Percentiles rank a stretch among this genome's conserved stretches.
These are phyloP conservation scores for Penicillium daleae DNA, from an alignment of 495 filamentous ascomycete genomes.

Conservation along the genomic window DNA sequence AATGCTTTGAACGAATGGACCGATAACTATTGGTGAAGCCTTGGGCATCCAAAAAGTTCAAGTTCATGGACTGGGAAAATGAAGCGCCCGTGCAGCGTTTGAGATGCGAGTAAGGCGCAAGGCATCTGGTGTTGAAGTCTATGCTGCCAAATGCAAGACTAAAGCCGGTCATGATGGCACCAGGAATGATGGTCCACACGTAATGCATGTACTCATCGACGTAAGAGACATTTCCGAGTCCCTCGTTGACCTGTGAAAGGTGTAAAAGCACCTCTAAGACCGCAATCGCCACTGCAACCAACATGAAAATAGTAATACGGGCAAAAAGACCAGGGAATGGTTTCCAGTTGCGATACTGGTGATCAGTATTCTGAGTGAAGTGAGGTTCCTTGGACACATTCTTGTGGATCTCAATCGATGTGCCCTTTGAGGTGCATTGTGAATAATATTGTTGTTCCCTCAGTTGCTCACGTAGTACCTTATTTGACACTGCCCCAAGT, in stretches of 20 bases:
- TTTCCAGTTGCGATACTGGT: constrained; percentile 12
- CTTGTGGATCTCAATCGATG: not conserved
- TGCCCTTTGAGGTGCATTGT: not conserved
- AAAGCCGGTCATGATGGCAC: constrained; percentile 11
- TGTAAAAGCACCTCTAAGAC: constrained; percentile 15
- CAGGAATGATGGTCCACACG: constrained; percentile 21
- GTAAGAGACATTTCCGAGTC: constrained; percentile 10
- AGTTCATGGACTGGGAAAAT: constrained; percentile 11
- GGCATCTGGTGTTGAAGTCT: constrained; percentile 18
- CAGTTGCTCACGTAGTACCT: not conserved
- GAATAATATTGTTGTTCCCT: not conserved
- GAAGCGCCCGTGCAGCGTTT: not conserved
- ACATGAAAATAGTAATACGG: constrained; percentile 11
- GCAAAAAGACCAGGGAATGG: constrained; percentile 16
- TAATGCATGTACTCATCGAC: constrained; percentile 12
- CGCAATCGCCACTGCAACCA: constrained; percentile 6
- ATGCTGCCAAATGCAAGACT: constrained; percentile 11
- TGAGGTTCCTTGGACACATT: not conserved
- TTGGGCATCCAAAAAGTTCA: constrained; percentile 16
- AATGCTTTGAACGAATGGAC: constrained; percentile 7
- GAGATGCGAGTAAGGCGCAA: constrained; percentile 19
- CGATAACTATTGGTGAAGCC: not conserved
- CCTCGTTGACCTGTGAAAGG: constrained; percentile 14
- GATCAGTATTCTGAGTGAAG: too few species aligned
- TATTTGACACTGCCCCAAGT: not conserved